Evolutionary conservation across 768 basidiomycete species (phyloP), one percentile per base, ranked within the genome.

Genomic region (Kockovaella imperatae): DNA sequence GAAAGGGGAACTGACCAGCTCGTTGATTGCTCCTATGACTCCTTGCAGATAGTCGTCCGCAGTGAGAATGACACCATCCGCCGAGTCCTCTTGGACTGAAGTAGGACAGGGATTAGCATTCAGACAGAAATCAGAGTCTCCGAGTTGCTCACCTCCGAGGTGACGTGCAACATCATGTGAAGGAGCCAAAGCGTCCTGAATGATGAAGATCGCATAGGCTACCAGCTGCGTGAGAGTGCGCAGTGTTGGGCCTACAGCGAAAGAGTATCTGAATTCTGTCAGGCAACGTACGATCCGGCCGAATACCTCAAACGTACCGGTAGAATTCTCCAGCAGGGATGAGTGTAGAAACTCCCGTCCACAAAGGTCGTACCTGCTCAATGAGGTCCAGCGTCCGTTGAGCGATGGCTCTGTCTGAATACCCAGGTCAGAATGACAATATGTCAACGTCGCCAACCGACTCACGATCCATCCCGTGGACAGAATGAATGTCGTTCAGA

Each of bases 11-110:
- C 70, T 35, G 20, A 73, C 73, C 17, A 73, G 61, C 49, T 73
- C 73, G 46, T 72, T 73, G 18, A 71, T 66, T 28, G 72, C 63
- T 0, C 70, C 69, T 35, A 75, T 74, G 11, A 75, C 67, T 11
- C 68, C 69, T 35, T 74, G 74, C 5, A 75, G 62, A 54, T 74
- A 75, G 41, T 75, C 74, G 40, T 75, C 74, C 2, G 73, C 71
- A 2, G 66, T 62, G 8, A 75, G 55, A 31, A 67, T 60, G 38
- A 75, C 42, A 17, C 65, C 59, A 29, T 68, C 66, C 1, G 51
- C 43, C 53, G 60, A 65, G 10, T 63, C 62, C 3, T 53, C 47
- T 32, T 67, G 45, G 44, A 73, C 72, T 72, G 42, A 15, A 32
- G 21, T 25, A 5, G 24, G 18, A 11, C 5, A 24, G 15, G 5